Percentiles rank a stretch among this genome's conserved stretches.
phyloP scores from a whole-genome alignment of 2,329 filamentous ascomycete genomes.

The Botrytis medusae region DNA sequence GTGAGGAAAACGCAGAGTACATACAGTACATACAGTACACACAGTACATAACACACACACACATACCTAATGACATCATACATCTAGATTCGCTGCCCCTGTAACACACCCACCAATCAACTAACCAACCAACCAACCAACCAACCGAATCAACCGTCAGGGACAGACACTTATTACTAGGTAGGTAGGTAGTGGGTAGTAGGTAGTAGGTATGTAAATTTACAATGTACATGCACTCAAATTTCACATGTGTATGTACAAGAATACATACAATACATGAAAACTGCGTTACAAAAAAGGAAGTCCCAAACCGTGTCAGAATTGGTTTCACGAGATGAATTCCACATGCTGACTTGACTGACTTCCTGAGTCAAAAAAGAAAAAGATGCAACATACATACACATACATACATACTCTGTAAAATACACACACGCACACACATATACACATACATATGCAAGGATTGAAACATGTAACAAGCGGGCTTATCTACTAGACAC shows the following conservation, averaged over 20 bases:
- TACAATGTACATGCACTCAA: too few relatives aligned
- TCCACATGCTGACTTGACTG: not conserved
- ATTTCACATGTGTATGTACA: not conserved
- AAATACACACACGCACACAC: not conserved
- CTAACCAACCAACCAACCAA: not conserved
- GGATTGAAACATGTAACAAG: not conserved
- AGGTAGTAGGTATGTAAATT: too few relatives aligned
- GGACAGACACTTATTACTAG: too few relatives aligned
- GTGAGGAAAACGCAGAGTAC: too few relatives aligned
- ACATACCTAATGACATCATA: not conserved
- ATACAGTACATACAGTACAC: too few relatives aligned
- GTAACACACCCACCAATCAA: not conserved
- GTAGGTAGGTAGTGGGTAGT: too few relatives aligned
- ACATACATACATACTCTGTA: not conserved
- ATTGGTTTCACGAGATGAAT: not conserved
- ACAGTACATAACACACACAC: not conserved
- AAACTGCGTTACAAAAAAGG: not conserved
- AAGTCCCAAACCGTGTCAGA: not conserved
- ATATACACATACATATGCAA: not conserved
- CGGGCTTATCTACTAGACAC: not conserved
- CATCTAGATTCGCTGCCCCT: not conserved
- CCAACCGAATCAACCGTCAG: not conserved
- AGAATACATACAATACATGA: not conserved
- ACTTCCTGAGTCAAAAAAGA: not conserved
- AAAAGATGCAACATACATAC: not conserved